Conservation (phyloP, 306 rosid species). For the Vicia faba region DNA sequence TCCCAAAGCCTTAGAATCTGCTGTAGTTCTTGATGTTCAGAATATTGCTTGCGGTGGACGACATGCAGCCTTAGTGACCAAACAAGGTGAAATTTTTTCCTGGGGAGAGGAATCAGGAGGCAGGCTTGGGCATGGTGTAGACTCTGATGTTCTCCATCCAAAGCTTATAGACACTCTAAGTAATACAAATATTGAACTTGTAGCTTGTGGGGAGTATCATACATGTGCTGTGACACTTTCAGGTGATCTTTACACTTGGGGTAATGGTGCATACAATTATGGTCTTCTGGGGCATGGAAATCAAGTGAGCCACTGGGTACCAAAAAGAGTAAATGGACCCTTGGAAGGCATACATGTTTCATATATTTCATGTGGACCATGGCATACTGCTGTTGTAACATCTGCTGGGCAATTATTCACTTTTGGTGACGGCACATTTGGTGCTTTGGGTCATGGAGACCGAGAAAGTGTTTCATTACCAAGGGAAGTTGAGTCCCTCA, state of each 20-base stretch:
- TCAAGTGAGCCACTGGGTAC: conserved; percentile 99
- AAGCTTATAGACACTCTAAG: conserved; percentile 91
- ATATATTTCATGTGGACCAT: conserved; percentile 94
- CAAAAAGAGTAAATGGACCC: conserved; percentile 93
- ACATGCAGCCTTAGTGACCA: conserved; percentile 95
- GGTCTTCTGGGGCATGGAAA: conserved; percentile 98
- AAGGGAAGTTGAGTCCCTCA: conserved; percentile 94
- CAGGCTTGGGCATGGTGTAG: conserved; percentile 99
- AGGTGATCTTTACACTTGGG: conserved; percentile 98
- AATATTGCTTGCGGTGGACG: conserved; percentile 94
- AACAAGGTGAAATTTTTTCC: conserved; percentile 95
- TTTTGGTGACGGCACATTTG: conserved; percentile 97
- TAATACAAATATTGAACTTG: conserved; percentile 85
- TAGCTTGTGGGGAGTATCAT: conserved; percentile 99
- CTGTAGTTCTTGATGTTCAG: conserved; percentile 93
- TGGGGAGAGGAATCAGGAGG: conserved; percentile 99
- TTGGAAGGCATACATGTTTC: conserved; percentile 95
- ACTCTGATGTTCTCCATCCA: conserved; percentile 83
- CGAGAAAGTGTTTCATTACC: conserved; percentile 77
- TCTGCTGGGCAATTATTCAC: conserved; percentile 97
- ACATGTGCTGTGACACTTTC: conserved; percentile 96
- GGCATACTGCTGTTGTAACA: conserved; percentile 98
- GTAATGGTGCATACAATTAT: conserved; percentile 90
- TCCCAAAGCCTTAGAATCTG: conserved; percentile 97
- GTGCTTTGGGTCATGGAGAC: conserved; percentile 96